Evolutionary conservation across 2,329 filamentous ascomycete genomes (phyloP).

Genomic region (Leptographium galeiforme): DNA sequence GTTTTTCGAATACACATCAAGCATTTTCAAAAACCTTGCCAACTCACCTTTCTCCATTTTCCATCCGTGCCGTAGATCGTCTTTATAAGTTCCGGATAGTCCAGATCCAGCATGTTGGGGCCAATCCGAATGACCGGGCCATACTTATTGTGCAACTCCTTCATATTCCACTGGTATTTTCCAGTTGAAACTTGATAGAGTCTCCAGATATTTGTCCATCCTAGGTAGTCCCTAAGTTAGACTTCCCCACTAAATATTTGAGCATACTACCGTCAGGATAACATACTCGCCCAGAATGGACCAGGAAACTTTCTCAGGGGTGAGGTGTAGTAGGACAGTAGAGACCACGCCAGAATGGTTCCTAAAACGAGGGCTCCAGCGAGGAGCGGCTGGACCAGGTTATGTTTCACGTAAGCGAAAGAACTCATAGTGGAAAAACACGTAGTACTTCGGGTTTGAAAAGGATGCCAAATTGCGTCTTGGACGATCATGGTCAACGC

Average conservation of each 20-base stretch:
- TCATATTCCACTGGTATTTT: constrained; percentile 15
- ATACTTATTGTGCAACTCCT: constrained; percentile 15
- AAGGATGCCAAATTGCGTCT: too few relatives aligned
- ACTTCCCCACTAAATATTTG: not conserved
- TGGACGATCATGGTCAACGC: too few relatives aligned
- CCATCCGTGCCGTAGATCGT: constrained; percentile 22
- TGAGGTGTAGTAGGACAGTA: constrained; percentile 5
- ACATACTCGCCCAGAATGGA: constrained; percentile 11
- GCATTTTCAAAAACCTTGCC: not conserved
- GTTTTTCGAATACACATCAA: constrained; percentile 12
- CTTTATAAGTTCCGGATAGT: constrained; percentile 23
- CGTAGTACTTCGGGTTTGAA: too few relatives aligned
- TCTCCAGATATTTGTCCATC: constrained; percentile 15
- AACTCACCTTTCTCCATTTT: not conserved
- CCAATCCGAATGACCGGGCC: constrained; percentile 27
- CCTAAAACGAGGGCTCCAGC: not conserved
- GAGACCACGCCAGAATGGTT: not conserved
- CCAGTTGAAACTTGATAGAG: constrained; percentile 6
- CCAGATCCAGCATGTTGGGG: constrained; percentile 24
- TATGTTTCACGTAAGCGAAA: not conserved
- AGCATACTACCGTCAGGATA: not conserved
- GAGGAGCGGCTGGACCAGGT: not conserved
- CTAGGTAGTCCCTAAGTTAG: constrained; percentile 1
- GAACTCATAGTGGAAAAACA: not conserved
- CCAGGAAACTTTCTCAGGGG: constrained; percentile 12